phyloP scores from a whole-genome alignment of 164 flowering plant genomes.

The Aristolochia fimbriata region DNA sequence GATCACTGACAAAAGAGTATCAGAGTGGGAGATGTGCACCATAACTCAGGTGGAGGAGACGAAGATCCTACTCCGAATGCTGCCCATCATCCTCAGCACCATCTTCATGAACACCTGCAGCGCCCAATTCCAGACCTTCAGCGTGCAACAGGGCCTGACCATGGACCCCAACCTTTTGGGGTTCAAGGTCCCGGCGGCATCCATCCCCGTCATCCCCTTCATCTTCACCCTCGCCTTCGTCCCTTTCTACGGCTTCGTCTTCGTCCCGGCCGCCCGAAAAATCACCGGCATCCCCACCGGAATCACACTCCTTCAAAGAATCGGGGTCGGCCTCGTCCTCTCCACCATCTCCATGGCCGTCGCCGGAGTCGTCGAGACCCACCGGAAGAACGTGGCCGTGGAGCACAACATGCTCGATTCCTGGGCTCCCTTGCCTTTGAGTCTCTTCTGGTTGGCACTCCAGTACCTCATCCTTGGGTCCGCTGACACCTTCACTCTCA shows the following conservation, averaged over 20 bases:
- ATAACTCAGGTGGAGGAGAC: conserved; percentile 65
- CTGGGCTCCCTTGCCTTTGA: too few relatives aligned
- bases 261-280: conserved; percentile 55
- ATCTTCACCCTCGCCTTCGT: conserved; percentile 49
- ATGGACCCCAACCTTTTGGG: conserved; percentile 45
- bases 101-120: conserved; percentile 65
- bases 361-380: conserved; percentile 59
- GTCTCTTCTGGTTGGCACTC: conserved; percentile 53
- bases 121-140: conserved; percentile 79
- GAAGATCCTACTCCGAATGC: conserved; percentile 42
- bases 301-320: conserved; percentile 54
- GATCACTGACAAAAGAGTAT: conserved; percentile 35
- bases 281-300: conserved; percentile 49
- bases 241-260: conserved; percentile 54
- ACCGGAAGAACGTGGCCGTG: conserved; percentile 28
- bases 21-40: conserved; percentile 67
- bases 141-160: conserved; percentile 64
- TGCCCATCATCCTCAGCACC: conserved; percentile 67
- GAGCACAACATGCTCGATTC: conserved; percentile 20
- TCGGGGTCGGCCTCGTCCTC: conserved; percentile 59
- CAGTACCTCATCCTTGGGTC: conserved; percentile 56
- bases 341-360: conserved; percentile 68
- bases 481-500: conserved; percentile 68
- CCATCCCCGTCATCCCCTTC: conserved; percentile 67
- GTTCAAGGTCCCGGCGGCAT: conserved; percentile 68